Evolutionary conservation across 2,329 filamentous ascomycete species (phyloP).

Genomic region (Scedosporium dehoogii): DNA sequence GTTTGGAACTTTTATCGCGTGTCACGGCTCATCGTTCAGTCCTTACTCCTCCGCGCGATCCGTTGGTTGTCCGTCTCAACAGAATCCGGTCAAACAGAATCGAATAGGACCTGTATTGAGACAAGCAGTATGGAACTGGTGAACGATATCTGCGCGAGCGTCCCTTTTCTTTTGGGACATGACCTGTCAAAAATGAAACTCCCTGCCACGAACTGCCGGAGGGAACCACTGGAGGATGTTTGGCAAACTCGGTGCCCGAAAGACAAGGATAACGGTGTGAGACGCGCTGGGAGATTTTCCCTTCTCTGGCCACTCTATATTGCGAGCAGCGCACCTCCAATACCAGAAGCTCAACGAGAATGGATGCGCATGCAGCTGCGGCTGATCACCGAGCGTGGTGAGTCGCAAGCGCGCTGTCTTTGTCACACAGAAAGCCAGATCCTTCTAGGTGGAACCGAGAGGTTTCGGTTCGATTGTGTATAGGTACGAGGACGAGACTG

Average conservation of each 20-base stretch:
- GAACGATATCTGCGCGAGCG: slow-evolving; percentile 9
- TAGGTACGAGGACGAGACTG: background rate
- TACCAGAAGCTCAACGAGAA: slow-evolving; percentile 7
- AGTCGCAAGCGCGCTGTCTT: slow-evolving; percentile 7
- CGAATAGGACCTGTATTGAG: background rate
- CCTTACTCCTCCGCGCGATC: slow-evolving; percentile 6
- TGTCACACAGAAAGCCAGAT: slow-evolving; percentile 8
- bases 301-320: slow-evolving; percentile 11
- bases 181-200: slow-evolving; percentile 10
- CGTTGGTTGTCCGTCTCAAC: background rate
- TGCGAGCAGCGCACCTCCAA: slow-evolving; percentile 5
- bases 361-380: slow-evolving; percentile 10
- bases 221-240: background rate
- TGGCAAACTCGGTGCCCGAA: background rate
- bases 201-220: background rate
- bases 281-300: slow-evolving; percentile 8
- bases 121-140: slow-evolving; percentile 3
- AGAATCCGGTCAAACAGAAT: background rate
- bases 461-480: slow-evolving; percentile 10
- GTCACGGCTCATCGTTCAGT: slow-evolving; percentile 9
- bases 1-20: slow-evolving; percentile 12
- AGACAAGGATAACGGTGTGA: background rate
- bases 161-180: slow-evolving; percentile 8
- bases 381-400: slow-evolving; percentile 8
- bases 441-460: slow-evolving; percentile 6